Evolutionary conservation across 208 protist genomes (phyloP).

Genomic region (Acanthamoeba divionensis): DNA sequence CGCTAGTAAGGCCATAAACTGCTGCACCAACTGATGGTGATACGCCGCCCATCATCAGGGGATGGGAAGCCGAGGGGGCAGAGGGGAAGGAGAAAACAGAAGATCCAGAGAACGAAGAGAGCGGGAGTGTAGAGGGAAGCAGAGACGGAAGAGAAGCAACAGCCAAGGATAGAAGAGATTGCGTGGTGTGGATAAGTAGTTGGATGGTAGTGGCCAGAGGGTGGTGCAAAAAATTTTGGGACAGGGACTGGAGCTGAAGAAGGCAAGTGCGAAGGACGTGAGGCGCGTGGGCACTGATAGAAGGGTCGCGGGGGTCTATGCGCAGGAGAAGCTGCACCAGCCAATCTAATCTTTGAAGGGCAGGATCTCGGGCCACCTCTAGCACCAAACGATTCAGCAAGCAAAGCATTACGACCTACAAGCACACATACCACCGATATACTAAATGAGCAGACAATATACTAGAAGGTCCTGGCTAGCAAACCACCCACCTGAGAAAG

Average conservation of each 20-base stretch:
- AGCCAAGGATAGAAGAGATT: slow-evolving; percentile 23
- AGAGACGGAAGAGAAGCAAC: neutral
- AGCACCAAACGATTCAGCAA: neutral
- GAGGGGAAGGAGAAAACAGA: neutral
- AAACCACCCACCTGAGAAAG: no score
- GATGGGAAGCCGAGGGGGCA: no score
- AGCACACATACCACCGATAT: no score
- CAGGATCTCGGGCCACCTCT: neutral
- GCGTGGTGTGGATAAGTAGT: slow-evolving; percentile 14
- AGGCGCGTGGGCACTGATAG: neutral
- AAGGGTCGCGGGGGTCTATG: neutral
- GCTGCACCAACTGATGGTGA: no score
- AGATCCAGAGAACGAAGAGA: no score
- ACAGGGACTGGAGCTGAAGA: neutral
- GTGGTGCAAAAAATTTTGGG: neutral
- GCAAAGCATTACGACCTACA: neutral
- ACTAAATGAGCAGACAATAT: no score
- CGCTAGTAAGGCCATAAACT: no score
- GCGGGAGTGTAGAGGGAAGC: neutral
- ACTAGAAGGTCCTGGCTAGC: no score
- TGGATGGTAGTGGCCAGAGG: slow-evolving; percentile 13
- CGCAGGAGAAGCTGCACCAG: slow-evolving; percentile 6
- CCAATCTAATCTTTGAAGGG: neutral
- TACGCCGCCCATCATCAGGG: no score
- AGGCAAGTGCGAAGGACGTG: slow-evolving; percentile 7